phyloP scores from a whole-genome alignment of 1,139 yeast species.

The Suhomyces bokatorum region DNA sequence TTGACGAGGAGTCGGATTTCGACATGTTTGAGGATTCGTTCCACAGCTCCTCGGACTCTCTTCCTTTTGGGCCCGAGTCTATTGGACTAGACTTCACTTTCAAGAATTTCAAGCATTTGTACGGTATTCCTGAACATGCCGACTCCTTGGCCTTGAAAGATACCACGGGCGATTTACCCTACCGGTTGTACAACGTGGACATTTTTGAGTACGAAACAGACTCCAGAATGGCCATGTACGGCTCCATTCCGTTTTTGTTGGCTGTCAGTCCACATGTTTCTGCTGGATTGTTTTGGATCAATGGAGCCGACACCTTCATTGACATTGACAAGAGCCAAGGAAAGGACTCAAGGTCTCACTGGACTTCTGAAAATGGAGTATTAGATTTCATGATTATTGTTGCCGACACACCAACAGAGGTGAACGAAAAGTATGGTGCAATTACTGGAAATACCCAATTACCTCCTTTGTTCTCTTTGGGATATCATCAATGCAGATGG shows the following conservation, averaged over 20 bases:
- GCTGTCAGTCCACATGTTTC: constrained; percentile 62
- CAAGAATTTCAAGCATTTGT: constrained; percentile 59
- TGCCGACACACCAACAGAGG: constrained; percentile 59
- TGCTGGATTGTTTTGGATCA: constrained; percentile 87
- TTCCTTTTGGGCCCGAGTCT: constrained; percentile 89
- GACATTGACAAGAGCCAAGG: constrained; percentile 54
- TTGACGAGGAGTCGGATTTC: constrained; percentile 56
- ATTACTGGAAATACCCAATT: constrained; percentile 74
- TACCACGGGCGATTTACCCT: constrained; percentile 64
- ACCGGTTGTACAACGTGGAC: constrained; percentile 87
- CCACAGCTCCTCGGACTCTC: constrained; percentile 59
- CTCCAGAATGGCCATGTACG: constrained; percentile 89
- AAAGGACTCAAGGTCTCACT: constrained; percentile 57
- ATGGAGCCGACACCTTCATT: constrained; percentile 88
- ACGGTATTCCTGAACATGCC: constrained; percentile 96
- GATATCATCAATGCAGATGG: constrained; percentile 92
- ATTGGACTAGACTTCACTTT: constrained; percentile 77
- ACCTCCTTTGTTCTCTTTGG: constrained; percentile 82
- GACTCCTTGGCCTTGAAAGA: constrained; percentile 73
- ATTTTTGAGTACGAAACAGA: constrained; percentile 88
- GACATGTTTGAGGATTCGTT: constrained; percentile 63
- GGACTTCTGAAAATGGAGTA: constrained; percentile 92
- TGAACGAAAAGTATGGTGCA: constrained; percentile 62
- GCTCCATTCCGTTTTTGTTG: constrained; percentile 84
- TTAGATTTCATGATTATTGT: constrained; percentile 73